Evolutionary conservation across 78 protist species (phyloP).

Genomic region (Anaeramoeba flamelloides): DNA sequence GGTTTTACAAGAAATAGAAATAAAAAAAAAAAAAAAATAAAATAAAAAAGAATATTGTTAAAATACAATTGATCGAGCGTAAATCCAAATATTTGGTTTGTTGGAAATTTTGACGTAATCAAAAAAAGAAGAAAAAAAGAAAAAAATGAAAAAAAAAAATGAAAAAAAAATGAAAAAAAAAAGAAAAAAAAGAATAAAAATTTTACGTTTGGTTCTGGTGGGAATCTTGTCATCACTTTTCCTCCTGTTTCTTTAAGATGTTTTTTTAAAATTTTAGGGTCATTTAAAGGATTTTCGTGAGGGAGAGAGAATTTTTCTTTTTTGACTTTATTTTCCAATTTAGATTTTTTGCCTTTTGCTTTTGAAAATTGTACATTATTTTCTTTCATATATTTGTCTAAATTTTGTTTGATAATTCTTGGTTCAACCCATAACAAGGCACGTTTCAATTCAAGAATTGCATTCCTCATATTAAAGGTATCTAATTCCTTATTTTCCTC

Average conservation of each 20-base stretch:
- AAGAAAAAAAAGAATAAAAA: background rate
- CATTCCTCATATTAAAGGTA: background rate
- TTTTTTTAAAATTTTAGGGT: background rate
- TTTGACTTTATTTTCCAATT: background rate
- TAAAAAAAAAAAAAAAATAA: too few species aligned
- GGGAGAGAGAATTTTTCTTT: background rate
- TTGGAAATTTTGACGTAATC: too few species aligned
- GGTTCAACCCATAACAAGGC: background rate
- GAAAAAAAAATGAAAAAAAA: background rate
- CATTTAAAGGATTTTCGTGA: background rate
- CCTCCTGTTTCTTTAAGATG: constrained; percentile 56
- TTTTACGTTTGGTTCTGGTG: constrained; percentile 95
- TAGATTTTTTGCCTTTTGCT: background rate
- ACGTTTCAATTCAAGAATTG: background rate
- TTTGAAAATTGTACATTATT: background rate
- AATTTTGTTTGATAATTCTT: background rate
- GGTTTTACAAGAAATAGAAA: too few species aligned
- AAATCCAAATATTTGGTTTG: too few species aligned
- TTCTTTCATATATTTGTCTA: background rate
- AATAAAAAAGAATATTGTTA: too few species aligned
- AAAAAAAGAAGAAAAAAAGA: background rate
- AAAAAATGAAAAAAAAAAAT: background rate
- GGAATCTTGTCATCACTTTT: constrained; percentile 73
- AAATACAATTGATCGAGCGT: too few species aligned
- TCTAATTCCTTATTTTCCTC: background rate